phyloP scores from a whole-genome alignment of 2,329 filamentous ascomycete genomes.

The Alternaria solani region DNA sequence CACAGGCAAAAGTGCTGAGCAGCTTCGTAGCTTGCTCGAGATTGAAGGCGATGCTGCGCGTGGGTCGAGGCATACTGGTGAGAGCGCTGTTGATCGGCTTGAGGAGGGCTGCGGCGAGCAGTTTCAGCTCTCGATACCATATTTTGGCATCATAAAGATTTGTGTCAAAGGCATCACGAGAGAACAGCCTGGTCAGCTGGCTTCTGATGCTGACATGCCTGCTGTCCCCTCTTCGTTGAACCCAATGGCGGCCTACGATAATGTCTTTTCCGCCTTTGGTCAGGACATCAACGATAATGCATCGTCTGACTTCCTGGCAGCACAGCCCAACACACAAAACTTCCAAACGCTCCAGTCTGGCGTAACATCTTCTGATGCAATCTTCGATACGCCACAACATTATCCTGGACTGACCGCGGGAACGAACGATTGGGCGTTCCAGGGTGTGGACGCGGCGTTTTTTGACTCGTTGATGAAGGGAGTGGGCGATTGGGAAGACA shows the following conservation, averaged over 20 bases:
- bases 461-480: conserved; percentile 30
- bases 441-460: conserved; percentile 30
- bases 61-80: conserved; percentile 1
- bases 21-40: conserved; percentile 24
- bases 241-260: not conserved
- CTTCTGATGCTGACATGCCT: not conserved
- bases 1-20: conserved; percentile 16
- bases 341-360: not conserved
- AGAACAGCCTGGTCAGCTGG: not conserved
- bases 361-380: not conserved
- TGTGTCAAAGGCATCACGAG: conserved; percentile 24
- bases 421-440: conserved; percentile 30
- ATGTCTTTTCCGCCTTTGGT: not conserved
- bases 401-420: conserved; percentile 18
- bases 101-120: conserved; percentile 7
- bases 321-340: not conserved
- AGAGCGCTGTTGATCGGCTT: not conserved
- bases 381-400: not conserved
- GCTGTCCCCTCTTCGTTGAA: not conserved
- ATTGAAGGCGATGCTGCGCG: conserved; percentile 23
- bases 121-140: conserved; percentile 31
- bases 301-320: not conserved
- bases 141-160: conserved; percentile 46
- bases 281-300: not conserved
- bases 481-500: conserved; percentile 6